phyloP scores from a whole-genome alignment of 495 filamentous ascomycete species.

The Talaromyces stipitatus region DNA sequence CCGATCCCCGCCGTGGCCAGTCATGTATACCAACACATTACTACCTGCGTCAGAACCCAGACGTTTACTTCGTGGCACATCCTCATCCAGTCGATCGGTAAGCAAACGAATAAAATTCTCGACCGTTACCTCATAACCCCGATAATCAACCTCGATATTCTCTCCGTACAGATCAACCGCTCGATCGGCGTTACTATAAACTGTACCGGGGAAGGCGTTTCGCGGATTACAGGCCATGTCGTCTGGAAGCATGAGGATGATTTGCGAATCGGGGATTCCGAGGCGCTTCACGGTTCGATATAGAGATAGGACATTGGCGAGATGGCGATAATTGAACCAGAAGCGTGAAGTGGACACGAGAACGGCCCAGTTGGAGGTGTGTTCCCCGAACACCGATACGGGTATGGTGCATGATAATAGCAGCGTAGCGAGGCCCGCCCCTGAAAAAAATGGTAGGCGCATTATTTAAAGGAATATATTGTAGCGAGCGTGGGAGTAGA shows the following conservation, averaged over 20 bases:
- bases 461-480: neutral
- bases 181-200: conserved; percentile 96
- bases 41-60: conserved; percentile 86
- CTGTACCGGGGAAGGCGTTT: conserved; percentile 94
- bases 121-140: conserved; percentile 96
- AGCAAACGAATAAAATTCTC: conserved; percentile 96
- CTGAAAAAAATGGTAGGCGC: neutral
- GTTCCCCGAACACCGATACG: conserved; percentile 40
- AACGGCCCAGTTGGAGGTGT: conserved; percentile 98
- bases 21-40: conserved; percentile 98
- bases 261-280: conserved; percentile 96
- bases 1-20: conserved; percentile 95
- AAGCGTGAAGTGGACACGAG: conserved; percentile 97
- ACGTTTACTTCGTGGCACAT: conserved; percentile 89
- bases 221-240: conserved; percentile 99
- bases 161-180: conserved; percentile 95
- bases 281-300: conserved; percentile 98
- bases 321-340: conserved; percentile 99
- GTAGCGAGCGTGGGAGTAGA: neutral
- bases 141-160: conserved; percentile 98
- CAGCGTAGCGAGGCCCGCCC: neutral
- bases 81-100: conserved; percentile 86
- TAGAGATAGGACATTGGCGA: conserved; percentile 94
- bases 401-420: neutral
- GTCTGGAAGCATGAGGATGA: conserved; percentile 98